Conservation (phyloP, 306 rosid genomes). For the Leucaena leucocephala region DNA sequence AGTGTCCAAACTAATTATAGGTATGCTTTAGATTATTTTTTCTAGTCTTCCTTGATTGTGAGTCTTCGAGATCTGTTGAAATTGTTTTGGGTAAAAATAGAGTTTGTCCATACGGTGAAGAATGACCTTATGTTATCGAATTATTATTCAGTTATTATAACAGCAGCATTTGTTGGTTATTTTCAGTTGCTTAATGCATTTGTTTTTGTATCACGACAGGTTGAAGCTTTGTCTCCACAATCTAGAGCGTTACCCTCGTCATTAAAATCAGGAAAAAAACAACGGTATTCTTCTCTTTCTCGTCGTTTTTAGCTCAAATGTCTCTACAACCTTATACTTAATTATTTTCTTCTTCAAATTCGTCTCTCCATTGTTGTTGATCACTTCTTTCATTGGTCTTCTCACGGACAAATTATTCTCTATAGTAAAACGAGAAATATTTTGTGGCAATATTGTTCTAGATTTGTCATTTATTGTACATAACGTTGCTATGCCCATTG, state of each 20-base stretch:
- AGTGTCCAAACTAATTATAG: not conserved
- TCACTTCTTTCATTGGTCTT: not conserved
- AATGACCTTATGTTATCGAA: not conserved
- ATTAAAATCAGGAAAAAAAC: slow-evolving; percentile 41
- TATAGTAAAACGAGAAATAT: not conserved
- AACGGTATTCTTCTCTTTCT: slow-evolving; percentile 43
- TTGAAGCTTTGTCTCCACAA: slow-evolving; percentile 40
- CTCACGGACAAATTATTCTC: not conserved
- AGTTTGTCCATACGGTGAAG: not conserved
- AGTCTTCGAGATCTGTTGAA: not conserved
- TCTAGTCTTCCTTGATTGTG: not conserved
- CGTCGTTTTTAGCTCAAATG: not conserved
- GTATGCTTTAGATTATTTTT: not conserved
- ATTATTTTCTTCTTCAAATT: not conserved
- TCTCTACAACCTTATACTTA: not conserved
- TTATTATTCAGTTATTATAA: not conserved
- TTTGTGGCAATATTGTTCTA: not conserved
- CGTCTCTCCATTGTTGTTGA: slow-evolving; percentile 9
- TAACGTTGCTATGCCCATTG: not conserved
- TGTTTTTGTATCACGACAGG: slow-evolving; percentile 43
- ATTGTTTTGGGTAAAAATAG: not conserved
- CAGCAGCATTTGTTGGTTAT: not conserved
- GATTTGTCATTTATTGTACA: not conserved
- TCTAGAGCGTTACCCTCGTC: slow-evolving; percentile 52
- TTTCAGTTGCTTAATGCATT: slow-evolving; percentile 17